phyloP scores from a whole-genome alignment of 2,329 filamentous ascomycete genomes.

The Stagonosporopsis rhizophila region DNA sequence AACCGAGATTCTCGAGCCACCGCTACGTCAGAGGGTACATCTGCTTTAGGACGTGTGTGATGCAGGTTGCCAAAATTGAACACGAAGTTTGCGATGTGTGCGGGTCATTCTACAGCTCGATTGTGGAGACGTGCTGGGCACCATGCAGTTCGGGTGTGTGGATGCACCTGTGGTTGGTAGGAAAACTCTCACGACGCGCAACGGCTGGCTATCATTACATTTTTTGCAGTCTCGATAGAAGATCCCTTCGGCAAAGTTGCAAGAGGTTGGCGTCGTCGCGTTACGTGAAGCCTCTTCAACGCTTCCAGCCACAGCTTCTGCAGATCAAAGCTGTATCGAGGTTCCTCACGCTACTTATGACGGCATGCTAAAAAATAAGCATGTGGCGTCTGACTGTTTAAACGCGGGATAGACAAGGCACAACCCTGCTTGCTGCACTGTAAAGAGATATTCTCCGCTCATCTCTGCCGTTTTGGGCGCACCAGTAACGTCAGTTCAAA shows the following conservation, averaged over 20 bases:
- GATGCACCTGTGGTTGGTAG: constrained; percentile 10
- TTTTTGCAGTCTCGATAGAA: constrained; percentile 2
- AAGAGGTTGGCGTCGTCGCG: constrained; percentile 3
- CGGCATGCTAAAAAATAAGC: constrained; percentile 14
- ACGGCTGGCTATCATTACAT: constrained; percentile 18
- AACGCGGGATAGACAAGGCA: constrained; percentile 15
- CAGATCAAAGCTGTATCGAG: constrained; percentile 4
- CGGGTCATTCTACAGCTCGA: constrained; percentile 8
- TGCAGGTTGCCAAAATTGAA: constrained; percentile 9
- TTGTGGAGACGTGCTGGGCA: constrained; percentile 12
- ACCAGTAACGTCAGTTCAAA: constrained; percentile 13
- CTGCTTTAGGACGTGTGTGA: constrained; percentile 7
- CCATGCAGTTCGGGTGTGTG: constrained; percentile 1
- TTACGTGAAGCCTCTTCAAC: constrained; percentile 1
- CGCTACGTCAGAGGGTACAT: constrained; percentile 12
- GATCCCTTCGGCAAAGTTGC: constrained; percentile 16
- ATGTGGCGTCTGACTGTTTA: constrained; percentile 16
- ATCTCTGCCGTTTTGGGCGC: constrained; percentile 16
- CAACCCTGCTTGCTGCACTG: constrained; percentile 9
- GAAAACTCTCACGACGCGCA: constrained; percentile 13
- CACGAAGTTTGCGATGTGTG: constrained; percentile 5
- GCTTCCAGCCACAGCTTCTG: constrained; percentile 15
- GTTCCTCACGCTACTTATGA: constrained; percentile 10
- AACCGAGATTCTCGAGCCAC: constrained; percentile 6
- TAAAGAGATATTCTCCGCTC: constrained; percentile 8